Evolutionary conservation across 441 rosid species (phyloP).

Genomic region (Metrosideros polymorpha): DNA sequence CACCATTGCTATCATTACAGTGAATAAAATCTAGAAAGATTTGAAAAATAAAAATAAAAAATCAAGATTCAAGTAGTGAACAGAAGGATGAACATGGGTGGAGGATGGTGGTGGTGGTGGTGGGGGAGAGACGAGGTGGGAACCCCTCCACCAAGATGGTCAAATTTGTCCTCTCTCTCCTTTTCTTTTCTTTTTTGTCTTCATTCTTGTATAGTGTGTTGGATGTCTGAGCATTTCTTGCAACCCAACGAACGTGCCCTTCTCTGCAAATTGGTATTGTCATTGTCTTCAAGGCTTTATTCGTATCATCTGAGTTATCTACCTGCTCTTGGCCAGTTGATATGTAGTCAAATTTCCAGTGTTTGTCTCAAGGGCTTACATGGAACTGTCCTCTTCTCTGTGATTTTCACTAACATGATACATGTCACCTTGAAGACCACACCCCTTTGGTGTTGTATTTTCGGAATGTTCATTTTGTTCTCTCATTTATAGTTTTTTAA

Average conservation of each 20-base stretch:
- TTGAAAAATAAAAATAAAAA: not conserved
- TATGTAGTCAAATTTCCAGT: not conserved
- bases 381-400: not conserved
- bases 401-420: not conserved
- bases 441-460: not conserved
- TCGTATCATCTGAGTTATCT: not conserved
- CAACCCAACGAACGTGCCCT: not conserved
- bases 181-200: not conserved
- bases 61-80: not conserved
- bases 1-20: not conserved
- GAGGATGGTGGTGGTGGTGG: too few relatives aligned
- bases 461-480: not conserved
- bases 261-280: not conserved
- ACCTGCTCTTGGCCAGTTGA: not conserved
- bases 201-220: not conserved
- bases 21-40: not conserved
- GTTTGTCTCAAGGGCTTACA: not conserved
- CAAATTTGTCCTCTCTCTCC: not conserved
- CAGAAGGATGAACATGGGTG: not conserved
- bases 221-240: not conserved
- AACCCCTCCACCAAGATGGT: not conserved
- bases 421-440: not conserved
- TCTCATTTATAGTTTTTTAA: too few relatives aligned
- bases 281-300: not conserved
- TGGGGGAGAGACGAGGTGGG: not conserved